Conservation (phyloP, 2,329 filamentous ascomycete species). For the Colletotrichum siamense region DNA sequence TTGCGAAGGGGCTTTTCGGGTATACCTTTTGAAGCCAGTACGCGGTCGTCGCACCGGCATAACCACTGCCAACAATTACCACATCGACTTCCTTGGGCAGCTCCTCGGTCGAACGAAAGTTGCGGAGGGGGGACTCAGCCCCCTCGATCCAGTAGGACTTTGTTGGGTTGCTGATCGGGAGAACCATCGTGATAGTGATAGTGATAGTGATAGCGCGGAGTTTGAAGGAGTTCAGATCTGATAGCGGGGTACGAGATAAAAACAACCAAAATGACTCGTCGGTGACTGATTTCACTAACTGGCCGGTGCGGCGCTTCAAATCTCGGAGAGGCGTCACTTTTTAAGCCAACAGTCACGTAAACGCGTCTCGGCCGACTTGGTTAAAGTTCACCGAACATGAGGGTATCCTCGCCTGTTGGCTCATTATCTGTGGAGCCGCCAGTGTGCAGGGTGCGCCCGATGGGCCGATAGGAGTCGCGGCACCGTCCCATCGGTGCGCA, state of each 20-base stretch:
- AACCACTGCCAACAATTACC: slow-evolving; percentile 52
- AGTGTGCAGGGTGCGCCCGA: not conserved
- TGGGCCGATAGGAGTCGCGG: not conserved
- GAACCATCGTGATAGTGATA: not conserved
- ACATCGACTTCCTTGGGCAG: slow-evolving; percentile 48
- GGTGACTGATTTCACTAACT: not conserved
- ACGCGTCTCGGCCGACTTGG: not conserved
- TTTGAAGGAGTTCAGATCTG: not conserved
- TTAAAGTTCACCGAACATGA: not conserved
- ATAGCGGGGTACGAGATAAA: not conserved
- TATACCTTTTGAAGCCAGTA: slow-evolving; percentile 41
- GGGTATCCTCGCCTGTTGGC: not conserved
- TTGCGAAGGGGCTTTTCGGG: not conserved
- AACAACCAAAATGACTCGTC: not conserved
- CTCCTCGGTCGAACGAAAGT: slow-evolving; percentile 39
- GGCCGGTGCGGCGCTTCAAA: not conserved
- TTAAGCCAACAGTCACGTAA: not conserved
- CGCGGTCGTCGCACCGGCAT: slow-evolving; percentile 47
- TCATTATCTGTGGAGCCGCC: not conserved
- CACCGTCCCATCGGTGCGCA: not conserved
- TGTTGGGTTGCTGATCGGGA: slow-evolving; percentile 30
- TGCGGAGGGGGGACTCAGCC: slow-evolving; percentile 34
- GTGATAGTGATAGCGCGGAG: not conserved
- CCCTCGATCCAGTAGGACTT: slow-evolving; percentile 43
- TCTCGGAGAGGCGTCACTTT: not conserved